Evolutionary conservation across 179 eudicot species (phyloP), one percentile per base, ranked within the genome.

Genomic region (Amaranthus tricolor): DNA sequence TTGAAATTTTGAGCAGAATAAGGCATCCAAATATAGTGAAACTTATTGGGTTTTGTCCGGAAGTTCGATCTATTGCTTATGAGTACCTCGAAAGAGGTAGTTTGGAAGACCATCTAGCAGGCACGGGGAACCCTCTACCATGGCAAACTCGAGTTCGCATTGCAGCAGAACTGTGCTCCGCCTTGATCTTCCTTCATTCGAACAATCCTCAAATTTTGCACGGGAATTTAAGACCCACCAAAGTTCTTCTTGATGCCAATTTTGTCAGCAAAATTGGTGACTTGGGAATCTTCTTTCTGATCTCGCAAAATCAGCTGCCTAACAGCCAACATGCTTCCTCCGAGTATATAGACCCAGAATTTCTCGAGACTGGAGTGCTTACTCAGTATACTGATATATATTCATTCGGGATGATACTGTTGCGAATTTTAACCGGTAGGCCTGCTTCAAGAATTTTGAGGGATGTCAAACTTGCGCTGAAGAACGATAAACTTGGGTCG

Each of bases 11-110:
- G 60, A 81, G 88, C 74, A 87, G 89, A 70, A 84, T 89, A 70
- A 83, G 97, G 77, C 98, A 93, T 83, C 97, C 92, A 75, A 88
- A 91, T 83, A 84, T 93, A 66, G 91, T 85, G 20, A 83, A 85
- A 6, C 84, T 91, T 45, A 55, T 89, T 0, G 98, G 98, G 17
- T 77, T 82, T 62, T 88, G 93, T 80, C 75, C 90, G 53, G 98
- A 93, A 81, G 85, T 91, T 0, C 84, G 92, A 73, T 84, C 93
- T 49, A 84, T 93, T 65, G 78, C 88, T 58, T 91, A 89, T 12
- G 96, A 93, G 70, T 91, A 85, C 84, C 80, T 87, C 19, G 95
- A 85, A 66, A 89, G 86, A 73, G 91, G 91, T 63, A 91, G 86
- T 84, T 90, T 93, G 49, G 90, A 93, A 77, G 90, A 89, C 81